Evolutionary conservation across 805 yeast genomes (phyloP).

Genomic region (Myxozyma vanderwaltii): DNA sequence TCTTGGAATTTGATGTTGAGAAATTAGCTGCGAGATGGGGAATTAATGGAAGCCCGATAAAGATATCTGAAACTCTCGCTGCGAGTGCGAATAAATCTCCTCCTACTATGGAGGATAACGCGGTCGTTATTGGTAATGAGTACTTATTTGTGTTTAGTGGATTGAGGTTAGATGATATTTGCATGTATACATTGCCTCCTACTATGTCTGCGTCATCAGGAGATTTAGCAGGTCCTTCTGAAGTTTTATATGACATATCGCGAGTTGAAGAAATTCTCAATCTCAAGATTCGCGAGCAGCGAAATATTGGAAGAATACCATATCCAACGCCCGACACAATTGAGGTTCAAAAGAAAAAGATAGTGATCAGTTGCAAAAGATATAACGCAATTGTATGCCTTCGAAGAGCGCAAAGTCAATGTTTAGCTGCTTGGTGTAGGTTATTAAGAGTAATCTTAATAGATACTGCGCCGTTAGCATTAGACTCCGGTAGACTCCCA

Average conservation of each 20-base stretch:
- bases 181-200: constrained; percentile 18
- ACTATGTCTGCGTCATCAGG: constrained; percentile 7
- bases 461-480: constrained; percentile 54
- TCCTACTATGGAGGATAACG: neutral
- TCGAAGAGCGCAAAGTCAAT: constrained; percentile 54
- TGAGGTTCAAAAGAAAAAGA: constrained; percentile 1
- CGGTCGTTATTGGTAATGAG: neutral
- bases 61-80: neutral
- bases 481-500: constrained; percentile 44
- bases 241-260: constrained; percentile 22
- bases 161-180: constrained; percentile 12
- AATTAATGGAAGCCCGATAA: constrained; percentile 8
- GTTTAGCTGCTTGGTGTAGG: constrained; percentile 81
- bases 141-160: constrained; percentile 4
- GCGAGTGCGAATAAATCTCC: neutral
- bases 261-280: constrained; percentile 30
- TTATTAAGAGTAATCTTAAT: constrained; percentile 71
- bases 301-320: constrained; percentile 9
- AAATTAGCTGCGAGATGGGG: constrained; percentile 21
- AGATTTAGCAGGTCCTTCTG: neutral
- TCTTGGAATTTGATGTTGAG: constrained; percentile 55
- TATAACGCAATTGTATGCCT: constrained; percentile 25
- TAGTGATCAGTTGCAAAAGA: constrained; percentile 13
- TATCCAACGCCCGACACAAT: constrained; percentile 7
- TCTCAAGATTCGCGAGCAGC: constrained; percentile 37